Base-by-base conservation (phyloP, 2,329 filamentous ascomycete species). In the Diaporthe sp. region DNA sequence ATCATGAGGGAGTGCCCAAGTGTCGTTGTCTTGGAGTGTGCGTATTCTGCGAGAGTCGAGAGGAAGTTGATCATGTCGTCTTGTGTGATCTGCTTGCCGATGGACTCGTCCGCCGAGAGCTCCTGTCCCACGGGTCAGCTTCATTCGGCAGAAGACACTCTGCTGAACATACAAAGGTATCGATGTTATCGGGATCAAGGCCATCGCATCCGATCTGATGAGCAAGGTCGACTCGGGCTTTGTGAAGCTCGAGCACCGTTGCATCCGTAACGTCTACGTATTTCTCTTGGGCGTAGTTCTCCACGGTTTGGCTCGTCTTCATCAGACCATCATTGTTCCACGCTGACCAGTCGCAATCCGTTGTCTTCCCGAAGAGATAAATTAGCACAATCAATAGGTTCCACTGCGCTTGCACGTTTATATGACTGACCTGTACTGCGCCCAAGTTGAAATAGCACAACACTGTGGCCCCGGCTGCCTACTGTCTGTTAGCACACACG, bases 381-480 rank as follows among this genome's bases (percentile, higher is more conserved):
- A 19, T 64, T n/a, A 64, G 40, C 40, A 47, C 3, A 30, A 5
- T 10, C 30, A 22, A 2, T 9, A 22, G 13, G 3, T 6, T 22
- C 33, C 60, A 47, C 2, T 13, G 7, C 22, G 8, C 2, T 38
- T 45, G n/a, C 7, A 5, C 9, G 7, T 22, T 33, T 13, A 47
- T n/a, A n/a, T n/a, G n/a, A n/a, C 60, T 64, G 0, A 64, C 60
- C 40, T 73, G 71, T 10, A 73, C 71, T 15, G 71, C 71, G 2
- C 71, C 71, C 42, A 67, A 22, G 22, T 73, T 72, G 61, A 75
- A 75, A n/a, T 75, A 75, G 45, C 74, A 75, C 42, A 75, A 57
- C 3, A 75, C 74, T 2, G 55, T 73, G 2, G 47, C 67, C 19
- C 73, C 73, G 15, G 73, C 67, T 5, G 30, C 66, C 72, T 74